A percentile compares a stretch with the other conserved stretches of the same genome.
Evolutionary conservation across 768 basidiomycete species (phyloP).

Genomic region (Rhodotorula babjevae): DNA sequence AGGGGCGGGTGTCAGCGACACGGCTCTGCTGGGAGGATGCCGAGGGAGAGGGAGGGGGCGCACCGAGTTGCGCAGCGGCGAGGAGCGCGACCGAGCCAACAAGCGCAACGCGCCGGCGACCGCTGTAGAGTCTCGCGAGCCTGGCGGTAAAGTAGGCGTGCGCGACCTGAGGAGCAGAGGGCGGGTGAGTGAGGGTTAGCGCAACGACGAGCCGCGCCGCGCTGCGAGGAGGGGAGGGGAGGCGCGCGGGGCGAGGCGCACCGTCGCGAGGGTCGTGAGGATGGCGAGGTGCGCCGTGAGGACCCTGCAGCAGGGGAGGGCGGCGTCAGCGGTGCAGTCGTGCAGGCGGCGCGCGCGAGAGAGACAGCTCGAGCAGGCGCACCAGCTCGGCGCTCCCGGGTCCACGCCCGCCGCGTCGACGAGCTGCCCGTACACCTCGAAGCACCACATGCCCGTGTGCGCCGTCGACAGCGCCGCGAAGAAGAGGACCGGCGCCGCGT

Average conservation of each 20-base stretch:
- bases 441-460: conserved; percentile 7
- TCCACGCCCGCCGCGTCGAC: conserved; percentile 1
- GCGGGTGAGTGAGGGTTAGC: no score
- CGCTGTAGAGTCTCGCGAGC: conserved; percentile 14
- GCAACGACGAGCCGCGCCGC: not conserved
- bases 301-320: not conserved
- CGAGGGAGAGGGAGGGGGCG: not conserved
- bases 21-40: not conserved
- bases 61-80: conserved; percentile 5
- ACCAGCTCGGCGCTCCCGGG: no score
- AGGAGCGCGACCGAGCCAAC: not conserved
- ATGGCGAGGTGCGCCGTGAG: conserved; percentile 4
- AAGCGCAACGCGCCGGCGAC: not conserved
- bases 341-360: no score
- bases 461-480: not conserved
- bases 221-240: no score
- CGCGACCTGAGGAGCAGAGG: no score
- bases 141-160: conserved; percentile 6
- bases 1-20: not conserved
- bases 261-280: not conserved
- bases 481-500: not conserved
- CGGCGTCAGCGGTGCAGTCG: not conserved
- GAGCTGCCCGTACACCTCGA: conserved; percentile 9
- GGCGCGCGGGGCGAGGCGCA: not conserved
- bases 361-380: not conserved